Conservation (phyloP, 139 green algal species). For the Prasinococcaceae sp. region DNA sequence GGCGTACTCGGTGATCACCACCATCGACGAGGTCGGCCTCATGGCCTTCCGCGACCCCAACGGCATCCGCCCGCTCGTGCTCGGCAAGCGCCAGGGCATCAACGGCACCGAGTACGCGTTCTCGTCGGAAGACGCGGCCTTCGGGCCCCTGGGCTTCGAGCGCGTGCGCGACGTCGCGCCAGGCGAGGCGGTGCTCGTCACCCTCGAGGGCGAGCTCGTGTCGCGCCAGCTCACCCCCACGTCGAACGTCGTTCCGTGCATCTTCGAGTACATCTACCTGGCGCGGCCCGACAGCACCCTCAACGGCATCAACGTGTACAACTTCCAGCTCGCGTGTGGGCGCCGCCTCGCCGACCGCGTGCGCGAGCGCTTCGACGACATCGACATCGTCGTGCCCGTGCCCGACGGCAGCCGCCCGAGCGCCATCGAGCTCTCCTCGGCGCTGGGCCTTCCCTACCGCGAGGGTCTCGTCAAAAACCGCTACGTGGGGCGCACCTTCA, state of each 20-base stretch:
- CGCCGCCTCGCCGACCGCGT: constrained; percentile 59
- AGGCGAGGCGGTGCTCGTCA: constrained; percentile 92
- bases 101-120: constrained; percentile 73
- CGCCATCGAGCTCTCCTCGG: constrained; percentile 21
- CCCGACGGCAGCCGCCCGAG: constrained; percentile 18
- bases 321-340: constrained; percentile 78
- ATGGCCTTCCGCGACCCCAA: constrained; percentile 90
- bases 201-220: constrained; percentile 52
- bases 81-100: constrained; percentile 46
- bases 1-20: constrained; percentile 77
- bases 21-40: constrained; percentile 85
- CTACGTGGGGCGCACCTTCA: constrained; percentile 99
- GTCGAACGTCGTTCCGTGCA: constrained; percentile 58
- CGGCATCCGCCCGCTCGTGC: constrained; percentile 80
- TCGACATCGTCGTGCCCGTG: constrained; percentile 88
- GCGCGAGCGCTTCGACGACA: constrained; percentile 40
- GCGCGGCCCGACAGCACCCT: constrained; percentile 68
- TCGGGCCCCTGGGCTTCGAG: constrained; percentile 92
- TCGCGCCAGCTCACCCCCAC: constrained; percentile 38
- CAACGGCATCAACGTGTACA: constrained; percentile 93
- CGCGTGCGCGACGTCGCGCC: constrained; percentile 70
- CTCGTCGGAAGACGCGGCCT: constrained; percentile 90
- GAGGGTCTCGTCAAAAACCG: constrained; percentile 87
- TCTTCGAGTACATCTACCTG: constrained; percentile 99
- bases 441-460: constrained; percentile 66